These are phyloP conservation scores for Claviceps sp. DNA, from an alignment of 2,329 filamentous ascomycete species.

Conservation along the genomic window DNA sequence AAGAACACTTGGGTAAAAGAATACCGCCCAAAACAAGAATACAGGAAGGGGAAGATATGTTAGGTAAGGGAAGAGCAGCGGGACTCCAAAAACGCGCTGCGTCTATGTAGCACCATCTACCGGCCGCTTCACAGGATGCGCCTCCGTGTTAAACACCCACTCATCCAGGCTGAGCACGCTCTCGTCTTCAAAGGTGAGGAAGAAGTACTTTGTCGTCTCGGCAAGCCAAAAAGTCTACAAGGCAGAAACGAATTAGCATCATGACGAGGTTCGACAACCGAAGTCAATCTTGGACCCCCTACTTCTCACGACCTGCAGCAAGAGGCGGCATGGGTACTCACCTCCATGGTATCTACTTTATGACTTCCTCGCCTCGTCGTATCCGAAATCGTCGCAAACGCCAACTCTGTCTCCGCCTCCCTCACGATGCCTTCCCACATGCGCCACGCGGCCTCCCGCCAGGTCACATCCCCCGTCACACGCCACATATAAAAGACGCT, in stretches of 20 bases:
- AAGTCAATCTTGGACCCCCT: neutral
- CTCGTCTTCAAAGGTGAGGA: constrained; percentile 55
- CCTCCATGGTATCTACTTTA: constrained; percentile 49
- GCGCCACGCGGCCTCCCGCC: constrained; percentile 32
- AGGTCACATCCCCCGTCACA: constrained; percentile 30
- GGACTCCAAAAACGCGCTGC: too few relatives aligned
- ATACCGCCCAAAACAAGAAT: too few relatives aligned
- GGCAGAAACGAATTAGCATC: neutral
- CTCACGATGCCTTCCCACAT: constrained; percentile 32
- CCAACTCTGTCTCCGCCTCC: constrained; percentile 29
- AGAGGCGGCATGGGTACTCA: constrained; percentile 12
- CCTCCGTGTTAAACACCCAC: constrained; percentile 51
- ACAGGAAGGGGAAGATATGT: too few relatives aligned
- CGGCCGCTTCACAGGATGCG: constrained; percentile 32
- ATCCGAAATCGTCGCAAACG: constrained; percentile 28
- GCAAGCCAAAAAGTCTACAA: constrained; percentile 53
- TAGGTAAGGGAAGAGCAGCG: too few relatives aligned
- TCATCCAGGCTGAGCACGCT: constrained; percentile 53
- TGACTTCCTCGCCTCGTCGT: constrained; percentile 18
- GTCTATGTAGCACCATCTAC: neutral
- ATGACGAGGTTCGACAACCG: neutral
- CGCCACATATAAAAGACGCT: constrained; percentile 39
- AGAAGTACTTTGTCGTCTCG: constrained; percentile 70
- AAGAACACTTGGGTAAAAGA: too few relatives aligned
- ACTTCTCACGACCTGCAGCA: neutral